Percentiles rank a stretch among this genome's conserved stretches.
Conservation (phyloP, 768 basidiomycete species). For the Hericium rajendrae region DNA sequence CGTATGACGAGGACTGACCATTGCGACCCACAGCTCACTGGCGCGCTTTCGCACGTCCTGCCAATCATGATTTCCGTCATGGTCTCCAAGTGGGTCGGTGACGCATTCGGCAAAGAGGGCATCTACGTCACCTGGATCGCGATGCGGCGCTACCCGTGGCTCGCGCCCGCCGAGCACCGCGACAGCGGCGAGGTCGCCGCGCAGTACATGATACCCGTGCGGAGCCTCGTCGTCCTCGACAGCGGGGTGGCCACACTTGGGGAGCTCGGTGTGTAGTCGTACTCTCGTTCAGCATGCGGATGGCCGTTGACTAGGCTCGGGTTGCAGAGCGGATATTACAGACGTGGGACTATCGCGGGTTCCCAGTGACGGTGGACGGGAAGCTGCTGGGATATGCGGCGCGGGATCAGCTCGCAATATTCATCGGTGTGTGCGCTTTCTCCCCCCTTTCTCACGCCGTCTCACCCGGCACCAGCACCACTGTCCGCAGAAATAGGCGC, state of each 20-base stretch:
- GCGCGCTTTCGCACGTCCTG: constrained; percentile 70
- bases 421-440: constrained; percentile 21
- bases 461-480: constrained; percentile 13
- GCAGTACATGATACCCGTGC: constrained; percentile 46
- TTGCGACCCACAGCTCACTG: constrained; percentile 43
- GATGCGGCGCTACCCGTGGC: constrained; percentile 62
- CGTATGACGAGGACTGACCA: not conserved
- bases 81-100: constrained; percentile 69
- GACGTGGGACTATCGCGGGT: constrained; percentile 45
- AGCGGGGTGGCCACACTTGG: constrained; percentile 28
- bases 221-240: constrained; percentile 35
- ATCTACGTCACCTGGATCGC: constrained; percentile 69
- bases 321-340: constrained; percentile 31
- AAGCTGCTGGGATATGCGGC: constrained; percentile 54
- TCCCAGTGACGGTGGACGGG: constrained; percentile 47
- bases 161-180: constrained; percentile 53
- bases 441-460: not conserved
- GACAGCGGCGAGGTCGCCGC: constrained; percentile 57
- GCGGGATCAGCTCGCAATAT: constrained; percentile 39
- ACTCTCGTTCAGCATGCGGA: not conserved
- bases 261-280: constrained; percentile 42
- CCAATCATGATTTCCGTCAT: constrained; percentile 77
- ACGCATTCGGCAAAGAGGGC: constrained; percentile 58
- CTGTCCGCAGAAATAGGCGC: constrained; percentile 15
- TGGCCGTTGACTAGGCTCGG: not conserved